These are phyloP conservation scores for Turritis glabra DNA, from an alignment of 345 rosid species.

Conservation along the genomic window DNA sequence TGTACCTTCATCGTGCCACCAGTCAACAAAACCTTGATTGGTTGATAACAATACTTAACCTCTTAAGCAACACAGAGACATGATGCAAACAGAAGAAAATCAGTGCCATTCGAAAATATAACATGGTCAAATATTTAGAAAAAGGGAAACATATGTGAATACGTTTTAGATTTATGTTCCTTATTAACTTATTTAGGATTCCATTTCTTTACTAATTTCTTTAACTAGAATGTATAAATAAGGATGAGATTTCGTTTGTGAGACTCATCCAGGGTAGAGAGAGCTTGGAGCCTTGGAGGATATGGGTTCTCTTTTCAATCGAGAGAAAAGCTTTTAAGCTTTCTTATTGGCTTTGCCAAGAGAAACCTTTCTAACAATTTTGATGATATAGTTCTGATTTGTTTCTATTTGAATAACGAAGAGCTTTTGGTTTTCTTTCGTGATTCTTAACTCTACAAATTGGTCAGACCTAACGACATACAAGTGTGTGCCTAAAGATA, in stretches of 20 bases:
- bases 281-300: not conserved
- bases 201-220: not conserved
- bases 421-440: not conserved
- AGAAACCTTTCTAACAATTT: not conserved
- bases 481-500: no score
- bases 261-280: conserved; percentile 15
- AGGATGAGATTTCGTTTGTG: conserved; percentile 11
- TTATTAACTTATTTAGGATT: not conserved
- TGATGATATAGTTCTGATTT: not conserved
- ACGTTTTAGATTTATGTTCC: not conserved
- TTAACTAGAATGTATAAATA: not conserved
- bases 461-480: no score
- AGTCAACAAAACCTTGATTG: conserved; percentile 65
- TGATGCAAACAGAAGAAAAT: conserved; percentile 33
- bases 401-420: not conserved
- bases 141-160: not conserved
- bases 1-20: conserved; percentile 62
- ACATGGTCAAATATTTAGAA: not conserved
- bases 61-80: conserved; percentile 54
- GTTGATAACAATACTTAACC: conserved; percentile 83
- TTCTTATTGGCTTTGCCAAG: not conserved
- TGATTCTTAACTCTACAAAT: not conserved
- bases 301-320: not conserved
- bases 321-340: not conserved
- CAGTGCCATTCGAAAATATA: conserved; percentile 5